Percentiles rank a stretch among this genome's conserved stretches.
Conservation (phyloP, 2,329 filamentous ascomycete species). For the Pyrenophora seminiperda region DNA sequence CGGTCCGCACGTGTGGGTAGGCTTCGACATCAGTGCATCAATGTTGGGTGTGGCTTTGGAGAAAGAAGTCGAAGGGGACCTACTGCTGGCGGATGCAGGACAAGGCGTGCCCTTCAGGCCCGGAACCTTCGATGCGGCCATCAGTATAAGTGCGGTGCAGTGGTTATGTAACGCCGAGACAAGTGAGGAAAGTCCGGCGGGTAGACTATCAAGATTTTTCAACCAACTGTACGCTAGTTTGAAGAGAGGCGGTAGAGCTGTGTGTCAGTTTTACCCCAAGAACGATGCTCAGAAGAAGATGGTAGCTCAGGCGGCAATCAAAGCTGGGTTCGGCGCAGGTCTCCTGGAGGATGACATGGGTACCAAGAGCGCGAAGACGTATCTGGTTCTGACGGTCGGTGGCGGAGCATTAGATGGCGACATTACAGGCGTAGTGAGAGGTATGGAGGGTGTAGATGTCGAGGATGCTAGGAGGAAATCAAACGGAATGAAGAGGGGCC, state of each 20-base stretch:
- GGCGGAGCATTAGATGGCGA: constrained; percentile 68
- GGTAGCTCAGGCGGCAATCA: constrained; percentile 89
- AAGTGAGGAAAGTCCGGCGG: constrained; percentile 79
- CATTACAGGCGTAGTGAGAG: constrained; percentile 87
- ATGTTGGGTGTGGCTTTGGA: constrained; percentile 97
- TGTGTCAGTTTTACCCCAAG: constrained; percentile 98
- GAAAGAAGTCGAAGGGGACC: constrained; percentile 87
- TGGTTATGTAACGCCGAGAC: constrained; percentile 97
- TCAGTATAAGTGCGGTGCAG: constrained; percentile 94
- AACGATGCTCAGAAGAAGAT: constrained; percentile 90
- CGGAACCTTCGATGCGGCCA: constrained; percentile 90
- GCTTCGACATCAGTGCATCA: constrained; percentile 92
- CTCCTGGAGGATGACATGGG: constrained; percentile 93
- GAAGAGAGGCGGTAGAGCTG: constrained; percentile 81
- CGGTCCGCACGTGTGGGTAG: constrained; percentile 93
- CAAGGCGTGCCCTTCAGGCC: constrained; percentile 94
- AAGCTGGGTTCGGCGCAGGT: constrained; percentile 93
- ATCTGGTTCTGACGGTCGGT: constrained; percentile 90
- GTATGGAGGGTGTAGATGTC: constrained; percentile 86
- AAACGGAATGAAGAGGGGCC: constrained; percentile 59
- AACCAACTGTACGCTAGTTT: constrained; percentile 87
- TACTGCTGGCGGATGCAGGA: constrained; percentile 93
- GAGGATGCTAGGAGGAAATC: constrained; percentile 59
- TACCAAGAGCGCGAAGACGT: constrained; percentile 96
- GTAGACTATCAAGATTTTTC: constrained; percentile 83